phyloP scores from a whole-genome alignment of 2,329 filamentous ascomycete genomes.

The Tothia fuscella region DNA sequence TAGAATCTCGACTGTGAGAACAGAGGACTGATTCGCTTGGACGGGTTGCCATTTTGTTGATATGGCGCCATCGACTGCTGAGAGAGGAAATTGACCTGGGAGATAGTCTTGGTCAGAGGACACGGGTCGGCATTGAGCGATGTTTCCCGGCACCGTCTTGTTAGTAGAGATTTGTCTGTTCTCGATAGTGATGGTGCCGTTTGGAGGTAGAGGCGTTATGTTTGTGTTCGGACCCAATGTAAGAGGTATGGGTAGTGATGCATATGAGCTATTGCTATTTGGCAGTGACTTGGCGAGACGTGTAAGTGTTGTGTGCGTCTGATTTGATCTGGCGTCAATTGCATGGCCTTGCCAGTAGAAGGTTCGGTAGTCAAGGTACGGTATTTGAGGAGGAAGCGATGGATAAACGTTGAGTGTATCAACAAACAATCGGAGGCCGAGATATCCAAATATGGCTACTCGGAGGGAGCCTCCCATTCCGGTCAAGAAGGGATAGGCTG shows the following conservation, averaged over 20 bases:
- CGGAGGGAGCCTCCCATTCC: constrained; percentile 59
- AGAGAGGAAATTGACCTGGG: constrained; percentile 57
- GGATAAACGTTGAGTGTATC: constrained; percentile 52
- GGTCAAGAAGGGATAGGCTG: constrained; percentile 59
- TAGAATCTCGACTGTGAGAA: constrained; percentile 44
- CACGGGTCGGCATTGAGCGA: constrained; percentile 51
- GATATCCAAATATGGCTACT: constrained; percentile 54
- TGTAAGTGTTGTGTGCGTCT: constrained; percentile 51
- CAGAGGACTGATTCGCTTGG: constrained; percentile 36
- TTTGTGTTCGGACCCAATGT: constrained; percentile 37
- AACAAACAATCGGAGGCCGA: constrained; percentile 49
- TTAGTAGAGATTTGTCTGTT: constrained; percentile 47
- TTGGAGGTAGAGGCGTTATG: constrained; percentile 29
- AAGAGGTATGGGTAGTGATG: constrained; percentile 44
- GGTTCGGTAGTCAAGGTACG: constrained; percentile 46
- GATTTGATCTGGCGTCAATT: constrained; percentile 48
- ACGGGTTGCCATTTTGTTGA: constrained; percentile 56
- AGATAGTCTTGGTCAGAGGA: constrained; percentile 35
- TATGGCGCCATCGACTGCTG: constrained; percentile 53
- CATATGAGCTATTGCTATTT: constrained; percentile 44
- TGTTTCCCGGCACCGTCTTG: constrained; percentile 45
- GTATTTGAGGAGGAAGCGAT: constrained; percentile 52
- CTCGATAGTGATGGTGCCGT: constrained; percentile 40
- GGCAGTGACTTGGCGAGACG: constrained; percentile 38
- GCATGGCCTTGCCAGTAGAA: constrained; percentile 57